Base-by-base conservation (phyloP, 1,284 basidiomycete species). In the Ceratobasidium sp. region DNA sequence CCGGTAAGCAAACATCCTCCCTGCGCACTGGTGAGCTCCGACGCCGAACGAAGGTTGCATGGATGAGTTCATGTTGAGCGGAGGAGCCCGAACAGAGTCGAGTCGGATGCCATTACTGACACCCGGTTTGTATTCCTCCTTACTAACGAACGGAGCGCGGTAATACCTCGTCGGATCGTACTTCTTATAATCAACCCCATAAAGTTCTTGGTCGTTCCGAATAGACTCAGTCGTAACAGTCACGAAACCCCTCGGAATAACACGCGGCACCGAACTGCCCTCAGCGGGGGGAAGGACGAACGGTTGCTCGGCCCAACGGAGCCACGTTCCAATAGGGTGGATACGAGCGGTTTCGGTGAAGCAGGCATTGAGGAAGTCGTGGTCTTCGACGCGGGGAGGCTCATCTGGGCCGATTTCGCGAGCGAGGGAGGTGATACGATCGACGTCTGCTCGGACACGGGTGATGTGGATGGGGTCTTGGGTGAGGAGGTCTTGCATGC, bases 261-360 rank as follows among this genome's bases (percentile, higher is more conserved):
- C 22, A 5, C 33, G 33, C 6, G 60, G 60, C 60, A 11, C 36
- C 5, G 60, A 19, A 19, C 8, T 11, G 3, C 36, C 60, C n/a
- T 63, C 41, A 6, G 54, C 54, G n/a, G 36, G 27, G 11, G 60
- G 60, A 19, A 63, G 60, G 36, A 44, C 36, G 36, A 63, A 63
- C 17, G 60, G 60, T 24, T 63, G 33, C 19, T 63, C 60, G 36
- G 60, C 60, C 60, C 60, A 63, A 29, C 60, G 60, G n/a, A 63
- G 60, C 60, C 60, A 63, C 4, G 60, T 48, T 2, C 60, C 60
- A 22, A 63, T 48, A 33, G 60, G 60, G 31, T 63, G 60, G 17
- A 63, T 63, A 22, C 60, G 33, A 41, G 45, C 45, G 31, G 60
- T 44, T 29, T 63, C 60, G 36, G 60, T 63, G 31, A 63, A 44